These are phyloP conservation scores for Monosporascus sp. DNA, from an alignment of 2,329 filamentous ascomycete genomes.

Conservation along the genomic window DNA sequence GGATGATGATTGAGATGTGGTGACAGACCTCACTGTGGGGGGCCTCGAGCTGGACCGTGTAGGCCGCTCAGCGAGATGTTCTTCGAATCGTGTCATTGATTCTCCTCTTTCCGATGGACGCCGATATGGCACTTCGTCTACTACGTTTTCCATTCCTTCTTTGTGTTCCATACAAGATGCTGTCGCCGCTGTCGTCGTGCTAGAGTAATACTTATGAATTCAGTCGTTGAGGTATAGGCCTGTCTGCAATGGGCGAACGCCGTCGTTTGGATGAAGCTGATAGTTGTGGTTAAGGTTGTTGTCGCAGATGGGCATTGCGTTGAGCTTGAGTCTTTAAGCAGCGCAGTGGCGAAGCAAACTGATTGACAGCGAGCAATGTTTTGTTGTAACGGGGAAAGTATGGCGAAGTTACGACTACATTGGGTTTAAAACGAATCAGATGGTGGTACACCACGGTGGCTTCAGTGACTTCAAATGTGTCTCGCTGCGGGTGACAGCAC, in stretches of 20 bases:
- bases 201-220: not conserved
- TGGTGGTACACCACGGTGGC: not conserved
- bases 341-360: not conserved
- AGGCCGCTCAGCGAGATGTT: not conserved
- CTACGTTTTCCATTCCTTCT: not conserved
- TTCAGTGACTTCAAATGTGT: not conserved
- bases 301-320: not conserved
- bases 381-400: not conserved
- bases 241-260: not conserved
- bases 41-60: not conserved
- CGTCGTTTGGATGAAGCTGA: not conserved
- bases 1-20: not conserved
- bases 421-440: not conserved
- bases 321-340: not conserved
- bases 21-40: not conserved
- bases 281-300: not conserved
- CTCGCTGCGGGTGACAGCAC: not conserved
- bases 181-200: not conserved
- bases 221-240: not conserved
- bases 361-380: not conserved
- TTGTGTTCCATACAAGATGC: not conserved
- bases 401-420: not conserved
- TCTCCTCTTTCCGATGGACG: not conserved
- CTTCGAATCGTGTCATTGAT: not conserved
- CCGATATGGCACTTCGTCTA: not conserved